Base-by-base conservation (phyloP, 2,329 filamentous ascomycete species). In the Paecilomyces niveus region DNA sequence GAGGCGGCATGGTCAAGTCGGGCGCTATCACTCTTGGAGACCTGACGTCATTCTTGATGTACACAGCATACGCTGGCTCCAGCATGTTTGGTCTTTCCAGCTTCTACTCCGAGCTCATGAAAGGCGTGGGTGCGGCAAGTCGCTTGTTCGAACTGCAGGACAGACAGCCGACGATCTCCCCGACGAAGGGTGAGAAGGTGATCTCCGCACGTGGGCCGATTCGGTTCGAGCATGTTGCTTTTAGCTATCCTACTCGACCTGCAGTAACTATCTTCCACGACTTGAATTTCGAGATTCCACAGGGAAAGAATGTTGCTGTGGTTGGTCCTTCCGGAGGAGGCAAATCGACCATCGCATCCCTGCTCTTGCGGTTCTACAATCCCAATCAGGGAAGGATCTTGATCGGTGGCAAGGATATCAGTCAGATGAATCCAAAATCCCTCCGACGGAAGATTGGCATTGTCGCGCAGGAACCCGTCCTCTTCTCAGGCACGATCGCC, bases 51-150 rank as follows among this genome's bases (percentile, higher is more conserved):
- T 99, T 99, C 76, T 84, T 99, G 78, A 97, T 99, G 93, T 99
- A 97, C 74, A 96, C 92, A 2, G 93, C 90, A 3, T 97, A 88
- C 66, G 86, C 86, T 56, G 86, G 86, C 18, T 94, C 90, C 54
- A 96, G 90, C 74, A 84, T 99, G 63, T 96, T 97, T 66, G 94
- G 94, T 3, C 80, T 99, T 1, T 96, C 92, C 3, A 91, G 90
- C 58, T 99, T 99, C 77, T 99, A 97, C 75, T 96, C 92, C 0
- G 94, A 99, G 72, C 82, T 99, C 61, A 99, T 99, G 94, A 99
- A 99, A 75, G 95, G 95, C 50, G 93, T 96, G 3, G 94, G 95
- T 68, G 94, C 94, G 50, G 94, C 94, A n/a, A 96, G 89, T 68
- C 89, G 94, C 60, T 81, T 99, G 1, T 99, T 99, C 69, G 94